Evolutionary conservation across 2,329 filamentous ascomycete genomes (phyloP), one percentile per base, ranked within the genome.

Genomic region (Aspergillus sergii): DNA sequence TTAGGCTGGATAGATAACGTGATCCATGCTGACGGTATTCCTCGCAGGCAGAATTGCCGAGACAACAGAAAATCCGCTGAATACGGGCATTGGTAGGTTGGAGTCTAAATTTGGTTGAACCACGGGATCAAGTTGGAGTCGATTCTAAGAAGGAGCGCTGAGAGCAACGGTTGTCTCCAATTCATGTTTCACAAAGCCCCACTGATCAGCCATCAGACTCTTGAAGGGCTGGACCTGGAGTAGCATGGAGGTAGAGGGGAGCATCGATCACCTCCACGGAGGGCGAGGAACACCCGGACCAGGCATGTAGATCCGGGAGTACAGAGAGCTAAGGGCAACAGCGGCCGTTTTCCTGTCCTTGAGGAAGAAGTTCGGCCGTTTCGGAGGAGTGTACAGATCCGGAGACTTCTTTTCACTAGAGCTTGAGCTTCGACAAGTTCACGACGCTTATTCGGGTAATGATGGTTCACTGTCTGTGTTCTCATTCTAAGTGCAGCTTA

Each of bases 121-220:
- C 62, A 59, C 50, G 59, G 56, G 28, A 59, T 51, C 32, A 32
- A 56, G 30, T 64, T 61, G 62, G 62, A 64, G 62, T 64, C 55
- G 34, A 41, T 36, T 14, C 26, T 48, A 16, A 48, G 43, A 55
- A 60, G 34, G 39, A 53, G 43, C 41, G 51, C 51, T 36, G 56
- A 19, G 51, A n/a, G 55, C 39, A 63, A 62, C 61, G 57, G 61
- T 51, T 57, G 57, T 56, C 57, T 57, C 61, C 61, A 64, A 46
- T 50, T 14, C 3, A 59, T 50, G 34, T 43, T 54, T 55, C 32
- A 55, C 51, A 55, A 19, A 19, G n/a, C 48, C 48, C 58, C 58
- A 59, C 48, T 41, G 58, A 59, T 59, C 58, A 32, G 26, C 48
- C 21, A 59, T 46, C 57, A 39, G 46, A 32, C 32, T 30, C 46